phyloP scores from a whole-genome alignment of 2,329 filamentous ascomycete species.

The Periglandula ipomoeae region DNA sequence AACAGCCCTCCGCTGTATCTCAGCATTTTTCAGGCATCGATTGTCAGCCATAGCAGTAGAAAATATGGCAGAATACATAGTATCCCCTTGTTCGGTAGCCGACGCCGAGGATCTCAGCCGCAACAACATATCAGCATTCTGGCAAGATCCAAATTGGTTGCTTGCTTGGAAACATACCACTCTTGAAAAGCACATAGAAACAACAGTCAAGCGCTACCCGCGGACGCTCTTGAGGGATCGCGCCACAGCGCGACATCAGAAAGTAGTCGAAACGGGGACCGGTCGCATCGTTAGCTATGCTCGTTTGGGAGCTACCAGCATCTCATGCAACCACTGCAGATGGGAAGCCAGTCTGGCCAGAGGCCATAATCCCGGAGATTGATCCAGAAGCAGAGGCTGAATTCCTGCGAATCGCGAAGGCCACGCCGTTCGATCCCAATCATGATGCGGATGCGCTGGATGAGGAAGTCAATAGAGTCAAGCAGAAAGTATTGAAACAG shows the following conservation, averaged over 20 bases:
- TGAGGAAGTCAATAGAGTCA: background rate
- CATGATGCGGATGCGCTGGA: background rate
- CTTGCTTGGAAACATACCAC: background rate
- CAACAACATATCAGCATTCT: background rate
- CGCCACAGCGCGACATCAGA: background rate
- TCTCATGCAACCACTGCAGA: background rate
- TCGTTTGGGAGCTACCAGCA: background rate
- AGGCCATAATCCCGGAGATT: background rate
- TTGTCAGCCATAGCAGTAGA: background rate
- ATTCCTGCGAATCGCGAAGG: background rate
- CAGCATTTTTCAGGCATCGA: background rate
- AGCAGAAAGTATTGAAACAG: background rate
- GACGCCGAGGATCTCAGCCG: background rate
- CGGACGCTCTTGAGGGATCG: background rate
- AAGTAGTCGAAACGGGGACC: background rate
- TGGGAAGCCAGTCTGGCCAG: background rate
- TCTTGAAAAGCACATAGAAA: background rate
- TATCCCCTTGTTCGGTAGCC: background rate
- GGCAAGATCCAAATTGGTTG: background rate
- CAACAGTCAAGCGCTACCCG: background rate
- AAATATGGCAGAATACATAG: constrained; percentile 1
- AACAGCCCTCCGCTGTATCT: background rate
- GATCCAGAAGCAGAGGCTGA: background rate
- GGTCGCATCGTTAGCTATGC: background rate
- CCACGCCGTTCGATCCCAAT: background rate